Conservation (phyloP, 495 filamentous ascomycete genomes). For the Polyplosphaeria fusca region DNA sequence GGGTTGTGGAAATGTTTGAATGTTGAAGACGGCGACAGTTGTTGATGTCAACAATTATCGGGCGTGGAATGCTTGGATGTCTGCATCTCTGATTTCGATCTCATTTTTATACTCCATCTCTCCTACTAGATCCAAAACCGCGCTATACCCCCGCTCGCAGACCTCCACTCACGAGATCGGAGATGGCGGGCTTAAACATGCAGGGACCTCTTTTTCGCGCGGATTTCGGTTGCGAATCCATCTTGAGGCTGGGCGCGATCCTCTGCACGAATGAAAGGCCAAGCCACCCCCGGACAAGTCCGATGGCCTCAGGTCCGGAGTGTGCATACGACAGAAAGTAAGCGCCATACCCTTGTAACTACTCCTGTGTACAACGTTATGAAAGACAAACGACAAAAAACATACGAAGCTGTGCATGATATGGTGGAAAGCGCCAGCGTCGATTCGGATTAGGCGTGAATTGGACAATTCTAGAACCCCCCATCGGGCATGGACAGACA, state of each 20-base stretch:
- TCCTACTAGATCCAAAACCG: not conserved
- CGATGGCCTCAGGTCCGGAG: too few relatives aligned
- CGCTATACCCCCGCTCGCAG: not conserved
- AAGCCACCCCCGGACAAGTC: too few relatives aligned
- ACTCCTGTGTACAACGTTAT: too few relatives aligned
- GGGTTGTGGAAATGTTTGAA: not conserved
- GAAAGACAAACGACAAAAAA: too few relatives aligned
- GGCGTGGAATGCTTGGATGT: not conserved
- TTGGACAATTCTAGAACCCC: too few relatives aligned
- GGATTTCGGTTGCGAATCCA: not conserved
- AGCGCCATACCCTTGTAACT: too few relatives aligned
- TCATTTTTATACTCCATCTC: not conserved
- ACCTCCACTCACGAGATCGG: not conserved
- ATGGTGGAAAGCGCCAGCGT: too few relatives aligned
- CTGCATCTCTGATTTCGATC: not conserved
- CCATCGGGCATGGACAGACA: too few relatives aligned
- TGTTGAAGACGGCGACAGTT: not conserved
- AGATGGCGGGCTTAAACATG: not conserved
- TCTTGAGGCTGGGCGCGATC: not conserved
- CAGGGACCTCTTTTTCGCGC: not conserved
- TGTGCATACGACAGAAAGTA: conserved; percentile 18
- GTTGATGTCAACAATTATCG: not conserved
- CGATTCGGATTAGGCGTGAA: too few relatives aligned
- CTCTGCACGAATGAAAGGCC: not conserved
- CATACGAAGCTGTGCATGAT: too few relatives aligned